Conservation (phyloP, 768 basidiomycete genomes). For the Butyriboletus loyo region DNA sequence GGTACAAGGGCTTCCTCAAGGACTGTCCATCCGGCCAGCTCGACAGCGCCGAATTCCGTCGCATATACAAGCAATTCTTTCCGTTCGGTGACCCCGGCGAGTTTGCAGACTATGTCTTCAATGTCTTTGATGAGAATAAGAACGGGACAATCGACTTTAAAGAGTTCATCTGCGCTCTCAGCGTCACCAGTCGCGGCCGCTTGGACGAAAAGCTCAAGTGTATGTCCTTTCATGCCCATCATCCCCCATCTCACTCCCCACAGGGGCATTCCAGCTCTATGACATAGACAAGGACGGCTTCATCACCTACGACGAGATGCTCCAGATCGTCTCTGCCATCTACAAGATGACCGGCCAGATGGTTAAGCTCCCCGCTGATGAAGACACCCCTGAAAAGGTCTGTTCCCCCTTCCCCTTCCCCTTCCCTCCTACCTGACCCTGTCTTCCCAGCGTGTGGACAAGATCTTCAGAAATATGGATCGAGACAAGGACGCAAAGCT, state of each 20-base stretch:
- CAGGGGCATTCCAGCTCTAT: slow-evolving; percentile 99
- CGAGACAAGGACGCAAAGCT: slow-evolving; percentile 89
- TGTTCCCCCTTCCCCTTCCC: slow-evolving; percentile 7
- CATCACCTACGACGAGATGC: slow-evolving; percentile 99
- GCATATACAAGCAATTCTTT: slow-evolving; percentile 99
- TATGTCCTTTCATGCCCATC: slow-evolving; percentile 39
- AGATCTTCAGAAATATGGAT: slow-evolving; percentile 99
- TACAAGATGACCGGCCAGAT: slow-evolving; percentile 99
- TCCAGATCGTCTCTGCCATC: slow-evolving; percentile 95
- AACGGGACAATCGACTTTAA: slow-evolving; percentile 99
- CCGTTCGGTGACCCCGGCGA: slow-evolving; percentile 97
- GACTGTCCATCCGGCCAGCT: slow-evolving; percentile 97
- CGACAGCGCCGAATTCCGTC: slow-evolving; percentile 92
- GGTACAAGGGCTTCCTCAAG: slow-evolving; percentile 99
- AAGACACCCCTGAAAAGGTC: slow-evolving; percentile 99
- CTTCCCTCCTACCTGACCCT: slow-evolving; percentile 10
- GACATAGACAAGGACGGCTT: slow-evolving; percentile 98
- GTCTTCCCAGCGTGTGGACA: slow-evolving; percentile 81
- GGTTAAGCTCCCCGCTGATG: slow-evolving; percentile 97
- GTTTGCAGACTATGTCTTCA: slow-evolving; percentile 98
- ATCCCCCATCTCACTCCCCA: slow-evolving; percentile 14
- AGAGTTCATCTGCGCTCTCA: slow-evolving; percentile 97
- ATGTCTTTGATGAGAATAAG: slow-evolving; percentile 93
- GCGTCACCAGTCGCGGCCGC: slow-evolving; percentile 88
- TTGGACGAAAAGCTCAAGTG: slow-evolving; percentile 99